phyloP scores from a whole-genome alignment of 768 basidiomycete species.

The Amanita jacksonii region DNA sequence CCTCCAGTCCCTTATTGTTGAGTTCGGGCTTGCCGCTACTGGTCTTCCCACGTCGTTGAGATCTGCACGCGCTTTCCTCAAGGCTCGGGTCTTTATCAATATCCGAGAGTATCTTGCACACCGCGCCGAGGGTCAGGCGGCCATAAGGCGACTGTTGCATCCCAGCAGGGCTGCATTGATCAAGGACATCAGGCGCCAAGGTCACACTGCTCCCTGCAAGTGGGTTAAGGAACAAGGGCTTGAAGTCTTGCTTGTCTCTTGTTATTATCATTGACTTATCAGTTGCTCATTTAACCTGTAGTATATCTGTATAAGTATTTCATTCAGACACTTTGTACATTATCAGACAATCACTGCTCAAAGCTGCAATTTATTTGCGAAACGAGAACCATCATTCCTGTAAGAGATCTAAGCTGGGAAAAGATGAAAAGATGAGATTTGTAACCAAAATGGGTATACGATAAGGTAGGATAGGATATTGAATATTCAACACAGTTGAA shows the following conservation, averaged over 20 bases:
- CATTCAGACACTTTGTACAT: too few species aligned
- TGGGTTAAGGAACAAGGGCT: conserved; percentile 60
- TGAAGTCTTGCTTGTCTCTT: conserved; percentile 52
- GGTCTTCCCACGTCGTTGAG: conserved; percentile 49
- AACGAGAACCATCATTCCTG: too few species aligned
- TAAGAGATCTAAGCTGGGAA: not conserved
- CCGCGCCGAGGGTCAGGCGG: conserved; percentile 52
- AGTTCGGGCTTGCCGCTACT: conserved; percentile 52
- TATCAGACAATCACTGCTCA: too few species aligned
- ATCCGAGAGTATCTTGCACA: conserved; percentile 64
- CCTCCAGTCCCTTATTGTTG: conserved; percentile 66
- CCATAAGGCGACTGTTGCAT: conserved; percentile 52
- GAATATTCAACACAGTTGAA: conserved; percentile 5
- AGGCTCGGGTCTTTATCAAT: conserved; percentile 58
- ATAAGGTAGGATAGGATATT: too few species aligned
- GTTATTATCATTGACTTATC: conserved; percentile 27
- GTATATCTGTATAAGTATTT: not conserved
- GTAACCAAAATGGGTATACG: not conserved
- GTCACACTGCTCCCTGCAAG: conserved; percentile 33
- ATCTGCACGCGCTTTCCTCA: conserved; percentile 61
- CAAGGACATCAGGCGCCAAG: conserved; percentile 44
- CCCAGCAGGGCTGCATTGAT: conserved; percentile 53
- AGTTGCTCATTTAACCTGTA: not conserved
- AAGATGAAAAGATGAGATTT: too few species aligned
- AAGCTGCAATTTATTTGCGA: too few species aligned